Percentiles rank a stretch among this genome's conserved stretches.
Conservation (phyloP, 768 basidiomycete species). For the Rhizopogon roseolus region DNA sequence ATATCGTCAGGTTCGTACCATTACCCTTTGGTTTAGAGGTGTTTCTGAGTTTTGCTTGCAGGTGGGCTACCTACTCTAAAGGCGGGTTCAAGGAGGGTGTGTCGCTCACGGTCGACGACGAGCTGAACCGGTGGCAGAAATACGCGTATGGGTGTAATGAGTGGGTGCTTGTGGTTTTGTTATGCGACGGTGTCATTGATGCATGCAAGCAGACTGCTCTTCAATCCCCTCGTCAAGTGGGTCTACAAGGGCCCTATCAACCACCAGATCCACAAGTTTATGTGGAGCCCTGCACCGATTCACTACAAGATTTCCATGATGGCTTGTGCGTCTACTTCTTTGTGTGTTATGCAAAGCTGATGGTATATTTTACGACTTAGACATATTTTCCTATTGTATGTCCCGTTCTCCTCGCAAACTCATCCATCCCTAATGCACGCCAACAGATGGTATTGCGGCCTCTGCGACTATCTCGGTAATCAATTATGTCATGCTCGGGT, state of each 20-base stretch:
- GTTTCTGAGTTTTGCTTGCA: conserved; percentile 16
- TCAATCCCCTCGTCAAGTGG: conserved; percentile 81
- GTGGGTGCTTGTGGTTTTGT: conserved; percentile 29
- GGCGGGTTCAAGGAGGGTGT: conserved; percentile 92
- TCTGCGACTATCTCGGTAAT: conserved; percentile 61
- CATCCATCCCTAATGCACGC: background rate
- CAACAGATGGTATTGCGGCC: conserved; percentile 51
- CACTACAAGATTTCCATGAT: conserved; percentile 76
- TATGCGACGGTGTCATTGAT: conserved; percentile 26
- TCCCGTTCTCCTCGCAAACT: conserved; percentile 1
- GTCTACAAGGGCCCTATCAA: conserved; percentile 78
- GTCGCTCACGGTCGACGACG: conserved; percentile 83
- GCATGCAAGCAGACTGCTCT: conserved; percentile 72
- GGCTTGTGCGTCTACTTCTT: conserved; percentile 35
- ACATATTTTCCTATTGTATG: conserved; percentile 52
- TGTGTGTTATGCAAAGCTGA: conserved; percentile 2
- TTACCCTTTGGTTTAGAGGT: background rate
- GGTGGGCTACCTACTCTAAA: conserved; percentile 77
- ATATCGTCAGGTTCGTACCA: conserved; percentile 52
- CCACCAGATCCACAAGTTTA: conserved; percentile 68
- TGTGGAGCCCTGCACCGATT: conserved; percentile 73
- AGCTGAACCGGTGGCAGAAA: conserved; percentile 91
- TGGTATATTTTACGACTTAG: conserved; percentile 11
- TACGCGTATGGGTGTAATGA: conserved; percentile 66
- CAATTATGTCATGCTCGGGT: conserved; percentile 75